Evolutionary conservation across 257 asterid genomes (phyloP), one percentile per base, ranked within the genome.

Genomic region (Salvia rosmarinus): DNA sequence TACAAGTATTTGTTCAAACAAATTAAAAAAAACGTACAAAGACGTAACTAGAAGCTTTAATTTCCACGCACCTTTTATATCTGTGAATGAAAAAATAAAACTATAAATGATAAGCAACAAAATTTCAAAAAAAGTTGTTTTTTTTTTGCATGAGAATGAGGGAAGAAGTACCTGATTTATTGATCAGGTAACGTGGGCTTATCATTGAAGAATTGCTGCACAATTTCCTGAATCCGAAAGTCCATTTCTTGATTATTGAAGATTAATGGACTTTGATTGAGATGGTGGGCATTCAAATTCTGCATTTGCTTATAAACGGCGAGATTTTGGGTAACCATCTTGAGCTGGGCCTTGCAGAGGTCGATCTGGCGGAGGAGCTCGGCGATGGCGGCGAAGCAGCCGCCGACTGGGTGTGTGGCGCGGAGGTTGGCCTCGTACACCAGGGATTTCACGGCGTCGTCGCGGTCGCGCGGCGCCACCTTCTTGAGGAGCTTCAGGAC

Each of bases 351-450:
- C 2, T 1, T 2, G 43, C 20, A 68, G 0, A 14, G 0, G 0
- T 28, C 0, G 0, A 85, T 50, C 55, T 44, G 30, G 0, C 55
- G 9, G 0, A 39, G 32, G 0, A 86, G 42, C 0, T 75, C 64
- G 1, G 2, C 0, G 0, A 79, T 49, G 0, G 67, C 1, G 0
- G 67, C 43, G 42, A 0, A 4, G 42, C 88, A 81, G 1, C 95
- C 95, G 6, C 83, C 84, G 13, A 71, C 90, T 1, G 83, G 88
- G 25, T 84, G 56, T 1, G 0, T 12, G 1, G 84, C 84, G 28
- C 83, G 77, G 0, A 43, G 1, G 8, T 84, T 52, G 39, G 89
- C 85, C 17, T 86, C 73, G 11, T 47, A 44, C 0, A 80, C 37
- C 19, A 84, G 14, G 0, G 90, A 39, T 2, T 13, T 50, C 11